Percentiles rank a stretch among this genome's conserved stretches.
phyloP scores from a whole-genome alignment of 1,284 basidiomycete species.

The Tilletia horrida region DNA sequence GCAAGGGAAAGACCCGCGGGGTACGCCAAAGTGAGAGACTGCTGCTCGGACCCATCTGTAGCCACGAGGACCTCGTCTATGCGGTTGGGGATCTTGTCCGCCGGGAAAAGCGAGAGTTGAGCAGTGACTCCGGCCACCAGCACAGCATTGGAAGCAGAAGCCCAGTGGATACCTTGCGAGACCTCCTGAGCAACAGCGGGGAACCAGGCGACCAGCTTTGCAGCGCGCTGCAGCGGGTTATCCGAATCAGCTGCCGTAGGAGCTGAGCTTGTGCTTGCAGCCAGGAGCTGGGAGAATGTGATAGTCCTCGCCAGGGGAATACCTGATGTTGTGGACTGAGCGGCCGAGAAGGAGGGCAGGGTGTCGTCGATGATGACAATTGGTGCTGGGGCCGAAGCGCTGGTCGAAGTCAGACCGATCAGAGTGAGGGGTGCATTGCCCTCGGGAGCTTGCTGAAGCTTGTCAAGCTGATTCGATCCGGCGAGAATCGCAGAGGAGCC shows the following conservation, averaged over 20 bases:
- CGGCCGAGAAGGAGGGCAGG: background rate
- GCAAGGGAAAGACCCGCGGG: conserved; percentile 40
- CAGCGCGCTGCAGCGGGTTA: background rate
- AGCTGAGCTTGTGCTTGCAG: background rate
- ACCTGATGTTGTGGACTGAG: background rate
- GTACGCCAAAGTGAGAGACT: background rate
- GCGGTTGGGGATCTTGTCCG: conserved; percentile 41
- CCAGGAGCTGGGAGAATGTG: background rate
- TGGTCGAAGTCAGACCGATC: background rate
- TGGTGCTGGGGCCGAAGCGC: background rate
- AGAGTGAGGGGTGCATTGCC: background rate
- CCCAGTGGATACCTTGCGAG: conserved; percentile 24
- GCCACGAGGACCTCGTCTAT: conserved; percentile 41
- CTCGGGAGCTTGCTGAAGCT: background rate
- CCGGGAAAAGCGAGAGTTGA: conserved; percentile 42
- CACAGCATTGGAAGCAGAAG: conserved; percentile 34
- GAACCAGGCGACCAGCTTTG: conserved; percentile 15
- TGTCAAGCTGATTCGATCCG: background rate
- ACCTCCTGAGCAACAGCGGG: background rate
- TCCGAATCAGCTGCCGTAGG: background rate
- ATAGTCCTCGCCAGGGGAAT: background rate
- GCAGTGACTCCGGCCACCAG: conserved; percentile 42
- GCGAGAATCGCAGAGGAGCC: background rate
- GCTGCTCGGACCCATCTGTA: background rate
- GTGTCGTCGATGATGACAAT: conserved; percentile 16